Base-by-base conservation (phyloP, 164 flowering plant species). In the Berberis thunbergii region DNA sequence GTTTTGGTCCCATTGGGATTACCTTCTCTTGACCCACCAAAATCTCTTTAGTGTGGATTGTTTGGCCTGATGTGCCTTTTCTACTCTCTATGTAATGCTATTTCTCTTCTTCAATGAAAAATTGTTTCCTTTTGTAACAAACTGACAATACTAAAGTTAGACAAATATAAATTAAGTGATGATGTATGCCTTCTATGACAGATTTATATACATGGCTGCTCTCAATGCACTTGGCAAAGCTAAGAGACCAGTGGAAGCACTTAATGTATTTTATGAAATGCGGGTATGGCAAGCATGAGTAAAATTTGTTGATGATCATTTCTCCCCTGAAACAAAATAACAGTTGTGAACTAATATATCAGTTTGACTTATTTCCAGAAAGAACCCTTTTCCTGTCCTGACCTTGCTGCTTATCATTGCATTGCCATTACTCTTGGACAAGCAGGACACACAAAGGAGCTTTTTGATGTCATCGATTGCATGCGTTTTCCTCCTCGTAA, bases 381-480 rank as follows among this genome's bases (percentile, higher is more conserved):
- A 78, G 84, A 84, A 66, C 73, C 77, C 69, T 75, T 89, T 13
- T 74, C 92, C 7, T 93, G 89, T 73, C 98, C 98, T 38, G 97
- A 93, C 76, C 69, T 86, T 60, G 89, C 90, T 55, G 86, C 97
- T 42, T 93, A 93, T 78, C 96, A 62, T 74, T 80, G 79, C 64
- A 92, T 89, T 67, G 90, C 96, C 41, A 85, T 93, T 67, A 88
- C 88, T 67, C 97, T 93, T 81, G 98, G 98, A 68, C 98, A 88
- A 85, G 96, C 96, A 38, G 98, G 98, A 54, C 74, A 85, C 65
- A 71, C 89, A 80, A 86, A 82, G 78, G 97, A 89, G 81, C 90
- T 93, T 56, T 93, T 89, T 80, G 88, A 89, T 78, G 92, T 93
- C 50, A 88, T 93, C 50, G 98, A 93, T 74, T 76, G 70, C 76